Evolutionary conservation across 2,329 filamentous ascomycete genomes (phyloP).

Genomic region (Magnaporthiopsis incrustans): DNA sequence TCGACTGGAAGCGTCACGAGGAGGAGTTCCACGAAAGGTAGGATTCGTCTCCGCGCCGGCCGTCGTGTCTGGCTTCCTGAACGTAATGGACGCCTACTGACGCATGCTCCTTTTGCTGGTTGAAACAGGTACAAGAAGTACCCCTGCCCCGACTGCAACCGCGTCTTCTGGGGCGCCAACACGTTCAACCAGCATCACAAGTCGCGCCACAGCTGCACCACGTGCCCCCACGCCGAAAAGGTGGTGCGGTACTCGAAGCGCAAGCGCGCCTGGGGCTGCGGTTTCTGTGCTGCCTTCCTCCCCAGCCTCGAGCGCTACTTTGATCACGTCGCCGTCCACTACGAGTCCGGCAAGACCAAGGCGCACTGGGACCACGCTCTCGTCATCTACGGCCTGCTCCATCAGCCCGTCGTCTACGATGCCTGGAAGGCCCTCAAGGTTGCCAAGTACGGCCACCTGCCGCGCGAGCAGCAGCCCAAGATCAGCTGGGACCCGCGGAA

Average conservation of each 20-base stretch:
- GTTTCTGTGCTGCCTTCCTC: constrained; percentile 57
- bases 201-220: constrained; percentile 48
- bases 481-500: constrained; percentile 52
- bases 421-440: constrained; percentile 52
- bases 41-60: not conserved
- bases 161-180: constrained; percentile 60
- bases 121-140: constrained; percentile 47
- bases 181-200: constrained; percentile 63
- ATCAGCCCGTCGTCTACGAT: constrained; percentile 53
- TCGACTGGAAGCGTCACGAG: constrained; percentile 63
- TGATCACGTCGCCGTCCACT: constrained; percentile 61
- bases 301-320: constrained; percentile 58
- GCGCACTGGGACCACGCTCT: constrained; percentile 62
- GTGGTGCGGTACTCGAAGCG: constrained; percentile 49
- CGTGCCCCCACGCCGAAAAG: constrained; percentile 56
- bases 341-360: constrained; percentile 54
- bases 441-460: constrained; percentile 33
- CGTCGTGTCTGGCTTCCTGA: not conserved
- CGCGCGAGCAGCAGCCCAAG: constrained; percentile 44
- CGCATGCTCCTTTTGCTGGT: too few species aligned
- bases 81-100: not conserved
- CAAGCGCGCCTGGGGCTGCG: constrained; percentile 61
- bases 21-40: constrained; percentile 55
- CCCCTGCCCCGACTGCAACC: constrained; percentile 60
- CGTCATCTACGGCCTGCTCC: constrained; percentile 59